These are phyloP conservation scores for Filobasidium wieringae DNA, from an alignment of 768 basidiomycete species.

Conservation along the genomic window DNA sequence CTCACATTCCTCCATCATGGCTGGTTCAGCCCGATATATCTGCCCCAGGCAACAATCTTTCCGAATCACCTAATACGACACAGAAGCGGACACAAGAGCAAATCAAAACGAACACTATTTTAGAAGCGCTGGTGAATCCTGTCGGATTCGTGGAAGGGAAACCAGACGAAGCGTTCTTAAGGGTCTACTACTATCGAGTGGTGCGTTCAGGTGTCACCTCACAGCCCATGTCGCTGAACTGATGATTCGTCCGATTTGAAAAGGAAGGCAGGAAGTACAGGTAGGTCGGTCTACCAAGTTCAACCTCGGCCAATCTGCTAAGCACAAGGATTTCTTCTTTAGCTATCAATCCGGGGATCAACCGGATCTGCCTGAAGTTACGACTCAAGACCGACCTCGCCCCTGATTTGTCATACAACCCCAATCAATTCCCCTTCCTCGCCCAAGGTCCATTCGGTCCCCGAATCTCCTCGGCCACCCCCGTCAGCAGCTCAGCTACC, in stretches of 20 bases:
- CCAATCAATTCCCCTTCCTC: conserved; percentile 18
- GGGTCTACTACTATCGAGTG: conserved; percentile 35
- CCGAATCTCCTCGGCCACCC: conserved; percentile 8
- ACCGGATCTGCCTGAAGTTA: conserved; percentile 33
- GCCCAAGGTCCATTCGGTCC: conserved; percentile 18
- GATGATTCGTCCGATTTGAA: not conserved
- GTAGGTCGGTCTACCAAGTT: not conserved
- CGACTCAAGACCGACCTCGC: conserved; percentile 18
- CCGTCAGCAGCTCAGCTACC: not conserved
- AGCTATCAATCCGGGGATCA: conserved; percentile 36
- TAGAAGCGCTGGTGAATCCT: conserved; percentile 10
- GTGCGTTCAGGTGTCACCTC: conserved; percentile 19
- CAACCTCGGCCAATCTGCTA: not conserved
- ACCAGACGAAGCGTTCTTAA: conserved; percentile 29
- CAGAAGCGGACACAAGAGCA: not conserved
- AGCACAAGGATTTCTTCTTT: conserved; percentile 12
- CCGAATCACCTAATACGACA: not conserved
- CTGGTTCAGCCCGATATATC: not conserved
- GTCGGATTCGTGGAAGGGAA: conserved; percentile 32
- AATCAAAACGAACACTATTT: not conserved
- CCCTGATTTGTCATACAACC: conserved; percentile 16
- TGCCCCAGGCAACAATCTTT: not conserved
- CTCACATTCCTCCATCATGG: not conserved
- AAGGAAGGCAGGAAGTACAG: conserved; percentile 6
- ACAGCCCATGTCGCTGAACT: not conserved